Base-by-base conservation (phyloP, 805 yeast genomes). In the Saccharomyces cerevisiae region DNA sequence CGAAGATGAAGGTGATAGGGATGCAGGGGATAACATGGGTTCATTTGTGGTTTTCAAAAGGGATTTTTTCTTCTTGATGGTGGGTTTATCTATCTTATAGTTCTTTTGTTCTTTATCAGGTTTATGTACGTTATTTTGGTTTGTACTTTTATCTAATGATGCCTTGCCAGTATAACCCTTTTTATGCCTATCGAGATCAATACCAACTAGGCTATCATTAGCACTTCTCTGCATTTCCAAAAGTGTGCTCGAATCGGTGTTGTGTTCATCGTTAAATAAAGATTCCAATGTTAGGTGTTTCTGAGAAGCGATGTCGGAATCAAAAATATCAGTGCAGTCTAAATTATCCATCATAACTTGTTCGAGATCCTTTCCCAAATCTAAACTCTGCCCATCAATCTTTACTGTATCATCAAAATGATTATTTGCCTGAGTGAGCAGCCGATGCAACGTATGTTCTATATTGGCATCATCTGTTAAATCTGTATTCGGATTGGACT, bases 241-340 rank as follows among this genome's bases (percentile, higher is more conserved):
- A 21, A 28, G 48, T 4, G 30, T 46, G 32, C 32, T 22, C 4
- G 48, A 27, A 21, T 46, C 31, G 48, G 43, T 17, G 43, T 36
- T 36, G 43, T 36, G 43, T n/a, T 36, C 43, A 36, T 36, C 43
- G 6, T 36, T 10, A 17, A 36, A 36, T 36, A 63, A 50, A 41
- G 59, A 57, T n/a, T 65, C 68, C 41, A 65, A 51, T 13, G 65
- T 61, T 13, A 65, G 54, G 51, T 59, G 59, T 46, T 62, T 63
- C 26, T 56, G 55, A 22, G 53, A 51, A 2, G 32, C 30, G 14
- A 58, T 51, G 46, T 58, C 60, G 9, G 57, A 51, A 47, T 57
- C 62, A 17, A 57, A 48, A 6, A 58, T 11, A 28, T 54, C 59
- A 24, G 36, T 43, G n/a, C 54, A 47, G 46, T 49, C 49, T 48